Base-by-base conservation (phyloP, 768 basidiomycete species). In the Boletus barrowsii region DNA sequence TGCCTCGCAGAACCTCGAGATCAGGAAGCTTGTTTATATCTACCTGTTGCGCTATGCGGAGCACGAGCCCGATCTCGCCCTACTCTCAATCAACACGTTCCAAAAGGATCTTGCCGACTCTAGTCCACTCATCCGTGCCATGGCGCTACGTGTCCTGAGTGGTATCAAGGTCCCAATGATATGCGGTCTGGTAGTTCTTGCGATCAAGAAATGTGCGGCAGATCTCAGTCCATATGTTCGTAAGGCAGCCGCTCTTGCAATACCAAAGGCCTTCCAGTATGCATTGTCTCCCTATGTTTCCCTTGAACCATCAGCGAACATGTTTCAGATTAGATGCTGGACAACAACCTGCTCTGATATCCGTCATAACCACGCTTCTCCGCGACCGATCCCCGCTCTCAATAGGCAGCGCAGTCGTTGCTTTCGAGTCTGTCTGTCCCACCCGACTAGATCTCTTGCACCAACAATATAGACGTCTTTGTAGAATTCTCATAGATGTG, bases 31-130 rank as follows among this genome's bases (percentile, higher is more conserved):
- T 49, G 93, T 98, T 37, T 98, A 98, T 72, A 96, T 98, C 59
- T 99, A 96, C 75, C 86, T 99, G 59, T 76, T 98, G 42, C 87
- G 93, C 55, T 95, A 97, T 72, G 93, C 97, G 47, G 86, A 90
- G 40, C 83, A 86, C 33, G 94, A 97, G 63, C 95, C 97, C 14
- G 97, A 98, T 70, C 85, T 98, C 45, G 90, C 96, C 1, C 74
- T 99, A 46, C 79, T 99, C 30, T 95, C 94, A 3, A 96, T 99
- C 76, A 99, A 99, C 73, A 96, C 96, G 1, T 98, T 98, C 68
- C 97, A 99, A 71, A 93, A 92, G 71, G 97, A 99, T 73, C 78
- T 99, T 30, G 84, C 87, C 5, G 97, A 98, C 64, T 76, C 86
- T 32, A 97, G 88, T 57, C 96, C 95, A 0, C 82, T 97, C 62